Base-by-base conservation (phyloP, 1,139 yeast species). In the Kodamaea sp. region DNA sequence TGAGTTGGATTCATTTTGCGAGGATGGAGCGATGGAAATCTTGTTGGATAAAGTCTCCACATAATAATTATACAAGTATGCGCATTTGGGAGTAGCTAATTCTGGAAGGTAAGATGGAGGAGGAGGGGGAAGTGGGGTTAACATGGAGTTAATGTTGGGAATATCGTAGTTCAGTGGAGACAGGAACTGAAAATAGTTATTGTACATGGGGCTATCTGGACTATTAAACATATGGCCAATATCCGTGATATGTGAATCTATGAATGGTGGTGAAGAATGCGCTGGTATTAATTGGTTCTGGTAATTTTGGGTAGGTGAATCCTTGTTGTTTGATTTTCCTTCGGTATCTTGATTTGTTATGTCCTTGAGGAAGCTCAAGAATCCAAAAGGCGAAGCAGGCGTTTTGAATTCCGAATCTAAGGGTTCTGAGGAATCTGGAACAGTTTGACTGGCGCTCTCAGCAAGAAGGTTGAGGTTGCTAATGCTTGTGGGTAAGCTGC, bases 21-120 rank as follows among this genome's bases (percentile, higher is more conserved):
- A 61, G n/a, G 44, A 39, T 4, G 92, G 85, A 1, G 87, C 81
- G 33, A 84, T 76, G 11, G 85, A 78, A 10, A 83, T 75, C 34
- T 77, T 66, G 11, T 65, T 63, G 5, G 85, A 76, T 32, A 84
- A 63, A 21, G 71, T 73, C 39, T 79, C 78, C 28, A 79, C 73
- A 54, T 83, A 86, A 51, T 84, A 84, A 36, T 78, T 78, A 53
- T 80, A 84, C 14, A 84, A 60, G 41, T 66, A 68, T 49, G 40
- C 29, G 28, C 41, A 39, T 9, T 26, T 28, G 5, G 43, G 41
- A 4, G 32, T 33, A 3, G 39, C 29, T 5, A 46, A 28, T 14
- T 43, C 46, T 2, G 49, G 44, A 18, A 45, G 24, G 8, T 31
- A 28, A 4, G 35, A 34, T 7, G 47, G 47, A 2, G 31, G 40